These are phyloP conservation scores for Sphaerulina vaccinii DNA, from an alignment of 2,329 filamentous ascomycete species.

Conservation along the genomic window DNA sequence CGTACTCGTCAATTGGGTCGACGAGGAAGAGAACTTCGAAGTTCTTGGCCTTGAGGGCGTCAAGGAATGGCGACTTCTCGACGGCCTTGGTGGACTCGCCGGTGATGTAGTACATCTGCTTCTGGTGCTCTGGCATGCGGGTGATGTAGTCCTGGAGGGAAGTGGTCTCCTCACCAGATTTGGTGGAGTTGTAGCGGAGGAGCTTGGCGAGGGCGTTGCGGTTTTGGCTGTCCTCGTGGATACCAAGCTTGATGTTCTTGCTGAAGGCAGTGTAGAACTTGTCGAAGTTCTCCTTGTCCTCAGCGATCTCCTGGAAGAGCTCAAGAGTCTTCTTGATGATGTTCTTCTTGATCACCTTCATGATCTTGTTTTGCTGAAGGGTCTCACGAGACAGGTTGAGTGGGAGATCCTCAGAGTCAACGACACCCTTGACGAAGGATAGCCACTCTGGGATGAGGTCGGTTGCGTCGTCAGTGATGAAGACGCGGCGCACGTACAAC, in stretches of 20 bases:
- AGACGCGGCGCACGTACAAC: slow-evolving; percentile 99
- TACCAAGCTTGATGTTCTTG: slow-evolving; percentile 99
- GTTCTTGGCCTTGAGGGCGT: slow-evolving; percentile 97
- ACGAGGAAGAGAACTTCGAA: slow-evolving; percentile 99
- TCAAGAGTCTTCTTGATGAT: slow-evolving; percentile 99
- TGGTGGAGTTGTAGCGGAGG: slow-evolving; percentile 97
- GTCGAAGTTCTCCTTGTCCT: slow-evolving; percentile 99
- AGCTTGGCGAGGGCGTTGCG: slow-evolving; percentile 90
- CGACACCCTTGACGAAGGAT: slow-evolving; percentile 99
- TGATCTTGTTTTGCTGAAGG: slow-evolving; percentile 99
- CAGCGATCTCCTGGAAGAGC: slow-evolving; percentile 97
- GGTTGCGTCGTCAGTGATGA: slow-evolving; percentile 99
- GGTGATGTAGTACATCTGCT: slow-evolving; percentile 99
- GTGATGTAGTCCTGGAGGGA: slow-evolving; percentile 97
- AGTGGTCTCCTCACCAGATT: slow-evolving; percentile 96
- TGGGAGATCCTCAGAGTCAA: slow-evolving; percentile 98
- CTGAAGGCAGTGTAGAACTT: slow-evolving; percentile 99
- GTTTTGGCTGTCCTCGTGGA: slow-evolving; percentile 99
- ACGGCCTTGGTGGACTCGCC: slow-evolving; percentile 99
- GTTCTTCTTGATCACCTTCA: slow-evolving; percentile 99
- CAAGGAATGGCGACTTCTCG: slow-evolving; percentile 96
- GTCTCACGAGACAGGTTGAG: slow-evolving; percentile 99
- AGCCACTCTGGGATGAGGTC: slow-evolving; percentile 99
- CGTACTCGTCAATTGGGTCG: slow-evolving; percentile 99
- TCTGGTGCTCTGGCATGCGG: slow-evolving; percentile 99